Evolutionary conservation across 2,329 filamentous ascomycete genomes (phyloP), one percentile per base, ranked within the genome.

Genomic region (Aspergillus tamarii): DNA sequence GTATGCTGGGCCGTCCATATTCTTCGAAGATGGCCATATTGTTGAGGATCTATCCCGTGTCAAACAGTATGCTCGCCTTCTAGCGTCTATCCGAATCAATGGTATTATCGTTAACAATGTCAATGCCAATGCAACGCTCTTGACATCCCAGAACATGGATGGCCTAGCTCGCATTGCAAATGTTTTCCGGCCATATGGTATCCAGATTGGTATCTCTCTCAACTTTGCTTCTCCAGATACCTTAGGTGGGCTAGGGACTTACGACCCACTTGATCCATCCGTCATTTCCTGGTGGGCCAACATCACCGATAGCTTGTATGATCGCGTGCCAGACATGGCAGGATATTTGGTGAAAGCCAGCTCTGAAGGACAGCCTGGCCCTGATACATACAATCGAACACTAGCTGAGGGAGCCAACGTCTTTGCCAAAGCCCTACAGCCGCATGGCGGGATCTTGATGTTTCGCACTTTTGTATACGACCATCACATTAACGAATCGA

Each of bases 381-480:
- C 89, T 0, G 69, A 89, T 28, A 89, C 86, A 0, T 92, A 92
- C 77, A 89, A 90, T 69, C 85, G 90, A 12, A 91, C 89, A 0
- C 81, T 92, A 0, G 83, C 89, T 2, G 82, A 91, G 32, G 89
- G 88, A 1, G 89, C 88, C 5, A 91, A 91, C 69, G 77, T 92
- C 61, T 91, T 92, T 67, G 89, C 89, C 2, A 80, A 78, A 43
- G 83, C 86, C 0, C 71, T 89, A 4, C 72, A 87, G 64, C 85
- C 84, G 0, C 78, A 90, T 63, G 85, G 85, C 4, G 88, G 88
- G 16, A 80, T 89, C 36, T 81, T 91, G 59, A 87, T 92, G 85
- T 92, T 89, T 78, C 85, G 90, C 1, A 89, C 89, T 1, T 92
- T 92, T 68, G 89, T 92, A 1, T 91, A 92, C 72, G 83, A 91